Percentiles rank a stretch among this genome's conserved stretches.
phyloP scores from a whole-genome alignment of 1,284 basidiomycete genomes.

The Malassezia arunalokei region DNA sequence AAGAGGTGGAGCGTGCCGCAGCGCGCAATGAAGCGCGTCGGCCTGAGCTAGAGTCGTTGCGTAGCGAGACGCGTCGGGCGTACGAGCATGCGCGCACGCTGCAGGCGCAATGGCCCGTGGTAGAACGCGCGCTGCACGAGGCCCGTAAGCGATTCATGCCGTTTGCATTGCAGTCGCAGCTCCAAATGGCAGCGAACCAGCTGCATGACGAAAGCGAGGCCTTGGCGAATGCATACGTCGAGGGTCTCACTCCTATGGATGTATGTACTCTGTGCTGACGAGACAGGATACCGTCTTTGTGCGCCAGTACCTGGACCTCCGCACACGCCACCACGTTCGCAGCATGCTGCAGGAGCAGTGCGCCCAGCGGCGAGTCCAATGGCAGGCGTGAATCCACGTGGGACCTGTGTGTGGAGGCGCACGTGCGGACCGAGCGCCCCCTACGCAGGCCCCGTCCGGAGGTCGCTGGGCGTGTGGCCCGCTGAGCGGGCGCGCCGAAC shows the following conservation, averaged over 20 bases:
- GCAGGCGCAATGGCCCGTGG: conserved; percentile 23
- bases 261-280: not conserved
- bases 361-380: conserved; percentile 1
- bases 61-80: conserved; percentile 26
- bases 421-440: conserved; percentile 2
- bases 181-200: conserved; percentile 23
- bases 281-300: conserved; percentile 8
- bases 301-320: conserved; percentile 7
- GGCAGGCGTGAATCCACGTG: conserved; percentile 10
- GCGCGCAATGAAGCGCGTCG: conserved; percentile 24
- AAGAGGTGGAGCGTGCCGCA: conserved; percentile 25
- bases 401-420: conserved; percentile 5
- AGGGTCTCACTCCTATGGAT: conserved; percentile 23
- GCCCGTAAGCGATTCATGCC: conserved; percentile 32
- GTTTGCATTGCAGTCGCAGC: conserved; percentile 22
- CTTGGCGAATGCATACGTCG: conserved; percentile 39
- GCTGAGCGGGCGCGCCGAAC: not conserved
- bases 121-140: conserved; percentile 23
- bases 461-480: not conserved
- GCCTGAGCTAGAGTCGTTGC: conserved; percentile 25
- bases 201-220: conserved; percentile 32
- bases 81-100: conserved; percentile 24
- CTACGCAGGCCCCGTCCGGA: not conserved
- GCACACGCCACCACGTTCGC: conserved; percentile 9
- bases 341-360: conserved; percentile 3